Base-by-base conservation (phyloP, 179 eudicot species). In the Spergularia azorica region DNA sequence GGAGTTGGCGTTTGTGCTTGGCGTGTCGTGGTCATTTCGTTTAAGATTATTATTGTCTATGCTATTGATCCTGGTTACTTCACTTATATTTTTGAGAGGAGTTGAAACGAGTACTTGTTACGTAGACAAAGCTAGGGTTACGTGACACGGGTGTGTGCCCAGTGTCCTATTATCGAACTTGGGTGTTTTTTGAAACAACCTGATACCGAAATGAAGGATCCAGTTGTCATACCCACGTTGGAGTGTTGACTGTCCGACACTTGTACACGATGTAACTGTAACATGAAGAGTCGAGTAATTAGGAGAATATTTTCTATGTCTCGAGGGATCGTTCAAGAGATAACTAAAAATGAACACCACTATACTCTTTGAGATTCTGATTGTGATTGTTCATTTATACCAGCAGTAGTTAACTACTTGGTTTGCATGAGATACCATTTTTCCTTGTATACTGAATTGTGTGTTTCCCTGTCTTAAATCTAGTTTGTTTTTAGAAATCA, bases 401-500 rank as follows among this genome's bases (percentile, higher is more conserved):
- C 14, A 18, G 63, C 32, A 51, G 32, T 32, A 68, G 8, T 39
- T n/a, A 48, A 14, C 20, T 68, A 32, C 58, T 18, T 46, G 71
- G 38, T 65, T n/a, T n/a, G 63, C 18, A 18, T 18, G 26, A 2
- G 70, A 67, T 67, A 36, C 21, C 3, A 4, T 39, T 7, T 55
- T n/a, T 55, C 1, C 13, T 55, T 36, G 63, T 14, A 13, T 70
- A 14, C 17, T 16, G 9, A 10, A 51, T 5, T 9, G 2, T 32
- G 5, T 11, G 14, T 52, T 56, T 54, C 15, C 48, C 55, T 71
- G 20, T 67, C 13, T 15, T 48, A 67, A 41, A 52, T 67, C 4
- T 43, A 11, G 70, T 14, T 67, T 67, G 70, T 67, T 67, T 15
- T 60, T 60, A 60, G 70, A 67, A 67, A 38, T 16, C 16, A 1